Percentiles rank a stretch among this genome's conserved stretches.
phyloP scores from a whole-genome alignment of 2,329 filamentous ascomycete genomes.

The Phialophora macrospora region DNA sequence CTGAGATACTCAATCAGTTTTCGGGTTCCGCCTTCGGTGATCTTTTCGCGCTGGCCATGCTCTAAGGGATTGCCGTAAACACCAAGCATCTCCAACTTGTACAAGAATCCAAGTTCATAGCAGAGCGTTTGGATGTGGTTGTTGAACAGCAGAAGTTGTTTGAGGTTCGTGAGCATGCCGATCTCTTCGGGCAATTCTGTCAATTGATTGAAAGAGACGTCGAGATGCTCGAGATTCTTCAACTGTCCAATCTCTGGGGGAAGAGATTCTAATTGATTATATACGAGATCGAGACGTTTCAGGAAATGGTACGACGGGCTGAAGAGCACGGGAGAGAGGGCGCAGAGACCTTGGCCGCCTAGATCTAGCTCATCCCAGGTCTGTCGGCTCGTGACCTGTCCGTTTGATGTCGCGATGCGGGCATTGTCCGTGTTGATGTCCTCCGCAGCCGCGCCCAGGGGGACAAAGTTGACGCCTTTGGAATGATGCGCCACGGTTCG shows the following conservation, averaged over 20 bases:
- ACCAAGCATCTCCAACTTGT: slow-evolving; percentile 84
- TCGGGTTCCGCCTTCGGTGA: slow-evolving; percentile 86
- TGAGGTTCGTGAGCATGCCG: slow-evolving; percentile 94
- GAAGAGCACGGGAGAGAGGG: slow-evolving; percentile 79
- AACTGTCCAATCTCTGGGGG: slow-evolving; percentile 81
- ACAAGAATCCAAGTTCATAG: slow-evolving; percentile 84
- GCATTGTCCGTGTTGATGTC: slow-evolving; percentile 60
- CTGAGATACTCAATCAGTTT: slow-evolving; percentile 80
- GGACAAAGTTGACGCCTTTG: slow-evolving; percentile 52
- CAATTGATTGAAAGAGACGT: slow-evolving; percentile 87
- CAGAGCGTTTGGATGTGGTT: slow-evolving; percentile 80
- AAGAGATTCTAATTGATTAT: slow-evolving; percentile 84
- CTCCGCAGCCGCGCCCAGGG: slow-evolving; percentile 55
- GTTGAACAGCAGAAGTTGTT: slow-evolving; percentile 84
- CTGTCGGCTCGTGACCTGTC: slow-evolving; percentile 59
- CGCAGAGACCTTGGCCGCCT: slow-evolving; percentile 90
- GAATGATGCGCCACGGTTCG: slow-evolving; percentile 54
- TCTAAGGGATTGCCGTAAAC: slow-evolving; percentile 90
- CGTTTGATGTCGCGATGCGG: slow-evolving; percentile 68
- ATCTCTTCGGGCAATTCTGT: slow-evolving; percentile 83
- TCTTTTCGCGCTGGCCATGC: slow-evolving; percentile 74
- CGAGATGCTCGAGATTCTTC: slow-evolving; percentile 78
- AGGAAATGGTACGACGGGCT: slow-evolving; percentile 76
- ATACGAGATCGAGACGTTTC: slow-evolving; percentile 88
- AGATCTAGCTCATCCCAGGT: slow-evolving; percentile 94